Conservation (phyloP, 2,329 filamentous ascomycete species). For the Fusarium torulosum region DNA sequence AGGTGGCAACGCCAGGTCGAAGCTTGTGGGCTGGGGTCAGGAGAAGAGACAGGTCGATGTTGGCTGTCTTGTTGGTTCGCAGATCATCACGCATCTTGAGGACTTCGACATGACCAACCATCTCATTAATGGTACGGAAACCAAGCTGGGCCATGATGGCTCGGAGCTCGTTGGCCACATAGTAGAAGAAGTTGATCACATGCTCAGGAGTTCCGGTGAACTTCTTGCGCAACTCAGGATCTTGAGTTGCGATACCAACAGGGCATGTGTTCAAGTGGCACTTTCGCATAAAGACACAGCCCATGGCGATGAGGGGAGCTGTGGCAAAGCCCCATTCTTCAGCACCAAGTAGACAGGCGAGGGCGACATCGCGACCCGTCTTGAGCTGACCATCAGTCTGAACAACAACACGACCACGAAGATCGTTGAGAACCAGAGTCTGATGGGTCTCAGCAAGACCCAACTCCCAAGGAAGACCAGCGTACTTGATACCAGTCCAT, state of each 20-base stretch:
- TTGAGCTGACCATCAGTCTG: slow-evolving; percentile 96
- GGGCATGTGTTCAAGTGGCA: slow-evolving; percentile 80
- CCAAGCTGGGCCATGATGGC: slow-evolving; percentile 97
- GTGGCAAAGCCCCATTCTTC: slow-evolving; percentile 99
- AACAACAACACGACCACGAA: slow-evolving; percentile 93
- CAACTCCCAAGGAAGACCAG: slow-evolving; percentile 95
- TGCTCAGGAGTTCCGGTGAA: slow-evolving; percentile 94
- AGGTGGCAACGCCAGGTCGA: slow-evolving; percentile 92
- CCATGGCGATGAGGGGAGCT: slow-evolving; percentile 94
- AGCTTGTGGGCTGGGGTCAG: slow-evolving; percentile 96
- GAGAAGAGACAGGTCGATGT: slow-evolving; percentile 93
- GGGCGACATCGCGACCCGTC: slow-evolving; percentile 92
- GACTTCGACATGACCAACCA: slow-evolving; percentile 92
- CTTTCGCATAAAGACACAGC: slow-evolving; percentile 94
- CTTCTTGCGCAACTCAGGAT: slow-evolving; percentile 93
- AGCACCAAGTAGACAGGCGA: slow-evolving; percentile 94
- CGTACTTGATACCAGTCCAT: slow-evolving; percentile 99
- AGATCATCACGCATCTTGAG: slow-evolving; percentile 90
- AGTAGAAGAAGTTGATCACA: slow-evolving; percentile 99
- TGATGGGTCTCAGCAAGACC: slow-evolving; percentile 98
- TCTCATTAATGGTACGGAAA: slow-evolving; percentile 95
- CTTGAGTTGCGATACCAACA: slow-evolving; percentile 95
- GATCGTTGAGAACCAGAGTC: slow-evolving; percentile 93
- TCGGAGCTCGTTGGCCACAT: slow-evolving; percentile 93
- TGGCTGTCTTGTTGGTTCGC: slow-evolving; percentile 87